phyloP scores from a whole-genome alignment of 257 asterid species.

The Phtheirospermum japonicum region DNA sequence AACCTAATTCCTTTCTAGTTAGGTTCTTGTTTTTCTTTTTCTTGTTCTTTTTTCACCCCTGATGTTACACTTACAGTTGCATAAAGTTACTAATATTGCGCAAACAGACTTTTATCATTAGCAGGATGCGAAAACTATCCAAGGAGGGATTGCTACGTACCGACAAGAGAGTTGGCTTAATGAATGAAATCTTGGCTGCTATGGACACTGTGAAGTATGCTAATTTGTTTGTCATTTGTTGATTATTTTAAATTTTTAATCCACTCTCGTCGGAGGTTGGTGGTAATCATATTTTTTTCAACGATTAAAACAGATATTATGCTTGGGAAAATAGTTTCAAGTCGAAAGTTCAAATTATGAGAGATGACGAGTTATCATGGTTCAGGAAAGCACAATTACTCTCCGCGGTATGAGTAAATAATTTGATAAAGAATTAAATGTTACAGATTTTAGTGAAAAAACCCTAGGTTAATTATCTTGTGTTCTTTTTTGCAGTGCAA shows the following conservation, averaged over 20 bases:
- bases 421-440: slow-evolving; percentile 3
- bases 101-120: slow-evolving; percentile 65
- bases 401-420: slow-evolving; percentile 53
- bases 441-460: background rate
- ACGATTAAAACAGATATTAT: slow-evolving; percentile 49
- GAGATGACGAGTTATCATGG: slow-evolving; percentile 79
- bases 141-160: slow-evolving; percentile 78
- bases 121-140: slow-evolving; percentile 67
- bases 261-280: background rate
- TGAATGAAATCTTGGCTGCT: slow-evolving; percentile 80
- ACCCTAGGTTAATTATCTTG: slow-evolving; percentile 17
- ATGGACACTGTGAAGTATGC: slow-evolving; percentile 93
- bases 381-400: slow-evolving; percentile 71
- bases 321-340: slow-evolving; percentile 90
- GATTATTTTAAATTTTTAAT: slow-evolving; percentile 6
- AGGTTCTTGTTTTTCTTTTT: slow-evolving; percentile 3
- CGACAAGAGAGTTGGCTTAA: slow-evolving; percentile 79
- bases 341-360: slow-evolving; percentile 55
- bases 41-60: background rate
- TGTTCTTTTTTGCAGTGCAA: slow-evolving; percentile 61
- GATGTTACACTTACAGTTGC: slow-evolving; percentile 22
- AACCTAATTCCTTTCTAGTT: slow-evolving; percentile 10
- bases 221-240: background rate
- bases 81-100: slow-evolving; percentile 30
- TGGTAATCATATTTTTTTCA: slow-evolving; percentile 20